Evolutionary conservation across 2,329 filamentous ascomycete species (phyloP).

Genomic region (Cercospora brassicicola): DNA sequence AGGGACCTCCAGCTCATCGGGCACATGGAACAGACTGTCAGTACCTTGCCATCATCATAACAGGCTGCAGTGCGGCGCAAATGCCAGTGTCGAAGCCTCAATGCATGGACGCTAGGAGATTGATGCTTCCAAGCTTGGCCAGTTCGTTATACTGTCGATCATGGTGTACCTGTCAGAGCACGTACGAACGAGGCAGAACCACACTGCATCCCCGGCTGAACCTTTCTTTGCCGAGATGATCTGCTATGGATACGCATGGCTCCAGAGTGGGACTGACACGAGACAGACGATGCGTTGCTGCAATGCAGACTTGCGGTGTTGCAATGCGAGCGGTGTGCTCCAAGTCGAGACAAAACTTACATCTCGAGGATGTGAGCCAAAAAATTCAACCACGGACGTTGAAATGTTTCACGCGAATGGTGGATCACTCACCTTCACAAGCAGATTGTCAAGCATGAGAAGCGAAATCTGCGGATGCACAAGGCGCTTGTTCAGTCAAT

Average conservation of each 20-base stretch:
- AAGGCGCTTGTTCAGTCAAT: neutral
- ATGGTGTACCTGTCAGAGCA: neutral
- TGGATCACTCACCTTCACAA: neutral
- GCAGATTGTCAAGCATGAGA: neutral
- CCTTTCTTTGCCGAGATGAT: constrained; percentile 15
- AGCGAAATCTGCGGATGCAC: neutral
- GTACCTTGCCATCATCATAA: neutral
- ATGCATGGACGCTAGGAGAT: constrained; percentile 5
- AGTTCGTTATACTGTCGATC: neutral
- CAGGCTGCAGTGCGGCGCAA: neutral
- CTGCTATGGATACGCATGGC: constrained; percentile 11
- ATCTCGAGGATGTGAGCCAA: neutral
- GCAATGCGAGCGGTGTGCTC: neutral
- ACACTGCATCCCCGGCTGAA: neutral
- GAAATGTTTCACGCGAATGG: neutral
- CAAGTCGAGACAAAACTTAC: neutral
- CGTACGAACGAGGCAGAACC: neutral
- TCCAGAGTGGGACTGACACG: neutral
- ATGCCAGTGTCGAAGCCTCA: neutral
- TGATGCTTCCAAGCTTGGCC: constrained; percentile 4
- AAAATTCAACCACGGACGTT: neutral
- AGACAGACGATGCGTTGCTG: neutral
- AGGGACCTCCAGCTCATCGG: neutral
- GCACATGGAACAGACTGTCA: constrained; percentile 2
- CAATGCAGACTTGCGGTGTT: neutral